phyloP scores from a whole-genome alignment of 2,329 filamentous ascomycete species.

The Fusarium beomiforme region DNA sequence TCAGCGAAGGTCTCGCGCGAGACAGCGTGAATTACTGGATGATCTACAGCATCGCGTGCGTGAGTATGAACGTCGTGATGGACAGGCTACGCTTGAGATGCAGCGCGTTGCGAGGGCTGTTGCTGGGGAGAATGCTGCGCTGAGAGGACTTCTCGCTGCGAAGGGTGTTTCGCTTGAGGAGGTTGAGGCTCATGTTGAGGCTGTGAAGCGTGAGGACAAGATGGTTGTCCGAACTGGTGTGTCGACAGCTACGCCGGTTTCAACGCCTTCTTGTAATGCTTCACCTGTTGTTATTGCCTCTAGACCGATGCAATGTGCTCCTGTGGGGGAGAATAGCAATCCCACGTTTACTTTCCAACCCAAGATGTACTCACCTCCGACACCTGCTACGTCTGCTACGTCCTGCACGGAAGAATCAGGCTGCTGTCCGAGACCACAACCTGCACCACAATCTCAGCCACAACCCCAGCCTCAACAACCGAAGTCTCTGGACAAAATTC shows the following conservation, averaged over 20 bases:
- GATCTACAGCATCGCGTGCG: slow-evolving; percentile 53
- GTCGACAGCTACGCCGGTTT: slow-evolving; percentile 7
- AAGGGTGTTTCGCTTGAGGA: slow-evolving; percentile 34
- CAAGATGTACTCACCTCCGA: background rate
- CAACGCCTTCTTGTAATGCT: slow-evolving; percentile 11
- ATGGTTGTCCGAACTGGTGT: background rate
- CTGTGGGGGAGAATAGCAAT: background rate
- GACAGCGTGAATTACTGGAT: slow-evolving; percentile 55
- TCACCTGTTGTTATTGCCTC: slow-evolving; percentile 18
- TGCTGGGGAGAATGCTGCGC: slow-evolving; percentile 52
- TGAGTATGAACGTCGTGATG: slow-evolving; percentile 54
- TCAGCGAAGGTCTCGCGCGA: slow-evolving; percentile 58
- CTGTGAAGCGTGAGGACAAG: slow-evolving; percentile 1
- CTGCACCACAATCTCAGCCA: background rate
- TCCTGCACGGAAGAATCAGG: background rate
- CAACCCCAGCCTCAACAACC: background rate
- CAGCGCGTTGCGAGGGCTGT: slow-evolving; percentile 58
- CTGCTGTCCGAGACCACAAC: slow-evolving; percentile 10
- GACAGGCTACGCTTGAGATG: slow-evolving; percentile 58
- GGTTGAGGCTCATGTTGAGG: slow-evolving; percentile 34
- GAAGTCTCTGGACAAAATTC: slow-evolving; percentile 33
- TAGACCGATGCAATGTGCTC: background rate
- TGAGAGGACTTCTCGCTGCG: slow-evolving; percentile 46
- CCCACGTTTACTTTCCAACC: background rate
- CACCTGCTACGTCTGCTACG: background rate